Evolutionary conservation across 768 basidiomycete species (phyloP).

Genomic region (Lactifluus echinatus): DNA sequence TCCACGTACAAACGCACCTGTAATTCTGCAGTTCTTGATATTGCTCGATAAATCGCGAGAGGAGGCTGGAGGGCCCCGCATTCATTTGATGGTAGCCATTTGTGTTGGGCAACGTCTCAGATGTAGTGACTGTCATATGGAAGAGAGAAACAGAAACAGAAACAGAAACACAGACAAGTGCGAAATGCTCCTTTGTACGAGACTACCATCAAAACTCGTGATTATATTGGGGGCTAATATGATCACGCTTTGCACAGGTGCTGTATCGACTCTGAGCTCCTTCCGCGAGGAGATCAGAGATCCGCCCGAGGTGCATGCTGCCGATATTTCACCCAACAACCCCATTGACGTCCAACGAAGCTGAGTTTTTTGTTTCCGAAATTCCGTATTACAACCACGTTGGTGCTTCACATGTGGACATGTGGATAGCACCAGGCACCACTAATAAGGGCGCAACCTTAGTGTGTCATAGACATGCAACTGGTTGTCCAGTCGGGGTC

Average conservation of each 20-base stretch:
- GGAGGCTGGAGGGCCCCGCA: conserved; percentile 28
- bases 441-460: too few species aligned
- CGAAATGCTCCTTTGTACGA: too few species aligned
- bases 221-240: too few species aligned
- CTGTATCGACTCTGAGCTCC: not conserved
- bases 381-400: too few species aligned
- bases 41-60: conserved; percentile 50
- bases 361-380: too few species aligned
- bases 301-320: too few species aligned
- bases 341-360: too few species aligned
- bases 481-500: too few species aligned
- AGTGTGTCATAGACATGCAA: too few species aligned
- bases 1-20: conserved; percentile 37
- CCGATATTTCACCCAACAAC: too few species aligned
- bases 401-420: not conserved
- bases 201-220: too few species aligned
- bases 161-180: not conserved
- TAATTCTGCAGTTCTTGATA: conserved; percentile 54
- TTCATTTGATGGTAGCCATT: not conserved
- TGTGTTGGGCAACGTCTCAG: not conserved
- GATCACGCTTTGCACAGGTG: too few species aligned
- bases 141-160: not conserved
- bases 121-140: not conserved
- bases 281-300: not conserved
- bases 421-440: not conserved